These are phyloP conservation scores for Albugo candida DNA, from an alignment of 352 stramenopile genomes.

Conservation along the genomic window DNA sequence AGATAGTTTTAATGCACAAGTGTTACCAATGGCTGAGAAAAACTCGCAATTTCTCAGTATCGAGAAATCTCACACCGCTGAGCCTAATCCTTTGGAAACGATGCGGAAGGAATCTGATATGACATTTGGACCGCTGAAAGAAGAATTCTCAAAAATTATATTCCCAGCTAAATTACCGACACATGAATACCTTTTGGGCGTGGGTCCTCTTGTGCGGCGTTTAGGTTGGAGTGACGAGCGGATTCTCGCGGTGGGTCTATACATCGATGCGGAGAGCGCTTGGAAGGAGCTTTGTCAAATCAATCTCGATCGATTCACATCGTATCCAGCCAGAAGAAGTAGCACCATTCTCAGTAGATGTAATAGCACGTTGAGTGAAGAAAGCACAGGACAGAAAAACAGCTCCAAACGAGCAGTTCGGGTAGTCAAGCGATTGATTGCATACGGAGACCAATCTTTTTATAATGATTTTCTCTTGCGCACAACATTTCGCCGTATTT, in stretches of 20 bases:
- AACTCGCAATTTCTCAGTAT: no score
- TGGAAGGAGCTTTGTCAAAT: constrained; percentile 34
- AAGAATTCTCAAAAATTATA: constrained; percentile 55
- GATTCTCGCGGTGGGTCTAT: constrained; percentile 57
- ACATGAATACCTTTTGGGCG: constrained; percentile 47
- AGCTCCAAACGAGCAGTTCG: constrained; percentile 19
- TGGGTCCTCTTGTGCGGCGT: constrained; percentile 49
- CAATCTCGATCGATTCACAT: constrained; percentile 1
- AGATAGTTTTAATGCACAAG: not conserved
- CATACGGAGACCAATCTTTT: constrained; percentile 45
- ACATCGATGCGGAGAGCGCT: constrained; percentile 47
- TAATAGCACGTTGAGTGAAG: no score
- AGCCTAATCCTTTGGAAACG: not conserved
- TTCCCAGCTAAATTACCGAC: constrained; percentile 59
- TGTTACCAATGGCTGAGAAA: no score
- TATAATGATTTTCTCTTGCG: constrained; percentile 42
- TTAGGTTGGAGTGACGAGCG: constrained; percentile 71
- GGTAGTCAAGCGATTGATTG: no score
- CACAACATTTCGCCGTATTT: constrained; percentile 45
- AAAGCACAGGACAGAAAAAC: constrained; percentile 11
- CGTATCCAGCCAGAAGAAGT: no score
- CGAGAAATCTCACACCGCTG: not conserved
- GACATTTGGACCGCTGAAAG: constrained; percentile 47
- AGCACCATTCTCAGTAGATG: no score
- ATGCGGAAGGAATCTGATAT: constrained; percentile 6